A percentile compares a stretch with the other conserved stretches of the same genome.
Conservation (phyloP, 352 stramenopile species). For the Phytopythium cucurbitacearum region DNA sequence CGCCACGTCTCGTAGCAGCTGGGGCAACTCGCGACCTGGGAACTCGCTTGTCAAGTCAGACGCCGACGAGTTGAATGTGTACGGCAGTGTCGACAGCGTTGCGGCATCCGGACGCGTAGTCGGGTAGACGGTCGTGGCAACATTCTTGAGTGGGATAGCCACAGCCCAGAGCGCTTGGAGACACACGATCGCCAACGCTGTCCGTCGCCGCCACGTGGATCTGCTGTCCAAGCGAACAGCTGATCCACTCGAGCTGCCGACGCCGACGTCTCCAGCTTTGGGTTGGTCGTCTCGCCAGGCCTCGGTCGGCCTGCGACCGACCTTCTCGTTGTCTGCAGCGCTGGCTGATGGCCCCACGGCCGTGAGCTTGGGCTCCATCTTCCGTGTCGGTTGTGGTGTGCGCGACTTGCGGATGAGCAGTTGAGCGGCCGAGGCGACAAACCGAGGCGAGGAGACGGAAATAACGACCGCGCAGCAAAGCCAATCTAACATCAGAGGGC, state of each 20-base stretch:
- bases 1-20: conserved; percentile 24
- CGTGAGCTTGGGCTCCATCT: conserved; percentile 6
- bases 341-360: background rate
- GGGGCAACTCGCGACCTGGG: conserved; percentile 17
- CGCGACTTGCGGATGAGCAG: no score
- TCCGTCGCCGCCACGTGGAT: background rate
- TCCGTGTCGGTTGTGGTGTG: no score
- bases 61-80: conserved; percentile 3
- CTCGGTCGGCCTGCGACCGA: conserved; percentile 1
- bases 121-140: conserved; percentile 29
- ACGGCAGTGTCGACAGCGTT: background rate
- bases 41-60: conserved; percentile 5
- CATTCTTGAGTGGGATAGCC: conserved; percentile 35
- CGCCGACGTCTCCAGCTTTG: background rate
- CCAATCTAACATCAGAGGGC: no score
- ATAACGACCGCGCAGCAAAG: no score
- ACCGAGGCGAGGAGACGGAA: no score
- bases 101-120: conserved; percentile 19
- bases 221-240: background rate
- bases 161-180: conserved; percentile 35
- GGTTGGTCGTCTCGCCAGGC: conserved; percentile 2
- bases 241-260: background rate
- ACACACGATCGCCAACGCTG: conserved; percentile 11
- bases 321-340: background rate
- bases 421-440: no score